Conservation (phyloP, 2,329 filamentous ascomycete species). For the Aulographum hederae region DNA sequence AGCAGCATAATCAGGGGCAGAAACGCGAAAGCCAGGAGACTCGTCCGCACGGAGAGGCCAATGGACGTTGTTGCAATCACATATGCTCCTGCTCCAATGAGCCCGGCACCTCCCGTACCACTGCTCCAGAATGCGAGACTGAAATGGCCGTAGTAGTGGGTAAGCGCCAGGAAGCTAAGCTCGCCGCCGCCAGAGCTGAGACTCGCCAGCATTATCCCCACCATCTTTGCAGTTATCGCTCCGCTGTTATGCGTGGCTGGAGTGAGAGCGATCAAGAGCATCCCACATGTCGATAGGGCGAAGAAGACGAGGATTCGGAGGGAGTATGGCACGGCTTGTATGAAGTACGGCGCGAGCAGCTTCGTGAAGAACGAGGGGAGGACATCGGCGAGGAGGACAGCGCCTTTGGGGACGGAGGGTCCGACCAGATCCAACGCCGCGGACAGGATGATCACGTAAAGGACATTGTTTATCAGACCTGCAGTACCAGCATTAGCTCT, state of each 20-base stretch:
- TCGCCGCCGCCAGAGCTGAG: constrained; percentile 76
- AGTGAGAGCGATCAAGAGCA: constrained; percentile 75
- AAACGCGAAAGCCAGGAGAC: constrained; percentile 59
- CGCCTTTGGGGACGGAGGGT: constrained; percentile 65
- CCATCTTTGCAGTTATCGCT: constrained; percentile 57
- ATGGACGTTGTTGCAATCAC: constrained; percentile 69
- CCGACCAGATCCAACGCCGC: constrained; percentile 92
- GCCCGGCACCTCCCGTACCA: constrained; percentile 74
- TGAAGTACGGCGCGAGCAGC: constrained; percentile 80
- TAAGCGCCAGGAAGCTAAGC: constrained; percentile 75
- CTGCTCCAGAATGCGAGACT: constrained; percentile 84
- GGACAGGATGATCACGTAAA: constrained; percentile 93
- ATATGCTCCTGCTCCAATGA: constrained; percentile 77
- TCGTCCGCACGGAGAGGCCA: constrained; percentile 53
- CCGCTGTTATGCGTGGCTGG: constrained; percentile 36
- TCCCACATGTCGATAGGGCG: constrained; percentile 58
- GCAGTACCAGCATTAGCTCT: neutral
- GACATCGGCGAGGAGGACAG: constrained; percentile 86
- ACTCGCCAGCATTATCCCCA: constrained; percentile 70
- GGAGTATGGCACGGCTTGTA: constrained; percentile 69
- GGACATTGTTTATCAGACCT: constrained; percentile 92
- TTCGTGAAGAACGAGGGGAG: constrained; percentile 80
- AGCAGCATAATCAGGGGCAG: constrained; percentile 68
- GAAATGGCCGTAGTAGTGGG: constrained; percentile 80
- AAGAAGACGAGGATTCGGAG: constrained; percentile 59